Evolutionary conservation across 2,329 filamentous ascomycete species (phyloP), one percentile per base, ranked within the genome.

Genomic region (Colletotrichum tanaceti): DNA sequence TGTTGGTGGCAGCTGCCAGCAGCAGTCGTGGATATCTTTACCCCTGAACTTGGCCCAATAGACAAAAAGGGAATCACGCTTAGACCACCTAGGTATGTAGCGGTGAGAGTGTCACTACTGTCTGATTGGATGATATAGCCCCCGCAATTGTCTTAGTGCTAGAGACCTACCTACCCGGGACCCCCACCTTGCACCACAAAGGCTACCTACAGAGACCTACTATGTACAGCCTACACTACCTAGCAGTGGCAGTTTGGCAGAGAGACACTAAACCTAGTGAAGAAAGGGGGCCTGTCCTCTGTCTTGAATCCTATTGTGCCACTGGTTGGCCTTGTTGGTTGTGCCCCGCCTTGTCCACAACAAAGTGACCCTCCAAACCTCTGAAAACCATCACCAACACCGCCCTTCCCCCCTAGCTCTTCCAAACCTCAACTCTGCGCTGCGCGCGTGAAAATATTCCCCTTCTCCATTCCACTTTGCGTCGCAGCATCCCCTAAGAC

Each of bases 341-440:
- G 63, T 70, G 74, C 74, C 73, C 74, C 73, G 72, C 73, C 72
- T 73, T 72, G 69, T 68, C 74, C 73, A 76, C 73, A 75, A 72
- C 72, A 74, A 35, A 70, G 53, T 54, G 57, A 53, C 57, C 57
- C 67, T 75, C 74, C 75, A 73, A 72, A 74, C 70, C 64, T 74
- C 72, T 71, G 73, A 77, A 78, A 76, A 74, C 73, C 77, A 80
- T 77, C 77, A 77, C 73, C 74, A 74, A 72, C 72, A 62, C 70
- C 68, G 50, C 72, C 72, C 72, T 71, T 70, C 72, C 72, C 65
- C 65, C 75, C 72, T 72, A 72, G 71, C 73, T 73, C 72, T 73
- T 73, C 72, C 65, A 67, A 71, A 71, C 70, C 72, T 72, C 74
- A 73, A 53, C 47, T 59, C 61, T 69, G 77, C 77, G 78, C 78